These are phyloP conservation scores for Herpetospermum pedunculosum DNA, from an alignment of 306 rosid genomes.

Conservation along the genomic window DNA sequence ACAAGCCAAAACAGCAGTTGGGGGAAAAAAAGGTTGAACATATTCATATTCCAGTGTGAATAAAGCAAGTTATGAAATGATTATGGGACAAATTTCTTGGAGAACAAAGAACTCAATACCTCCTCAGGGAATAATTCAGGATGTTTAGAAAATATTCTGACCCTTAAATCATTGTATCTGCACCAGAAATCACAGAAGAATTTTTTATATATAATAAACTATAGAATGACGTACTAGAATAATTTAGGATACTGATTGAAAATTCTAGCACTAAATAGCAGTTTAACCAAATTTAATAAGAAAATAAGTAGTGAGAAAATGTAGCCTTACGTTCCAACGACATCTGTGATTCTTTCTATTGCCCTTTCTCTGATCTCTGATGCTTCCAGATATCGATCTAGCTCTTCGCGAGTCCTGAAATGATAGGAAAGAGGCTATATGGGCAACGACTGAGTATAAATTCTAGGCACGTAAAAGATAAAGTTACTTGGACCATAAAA, in stretches of 20 bases:
- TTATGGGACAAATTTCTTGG: not conserved
- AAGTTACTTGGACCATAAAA: not conserved
- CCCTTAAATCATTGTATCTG: slow-evolving; percentile 79
- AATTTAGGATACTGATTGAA: not conserved
- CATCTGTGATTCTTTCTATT: slow-evolving; percentile 71
- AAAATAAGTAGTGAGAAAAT: slow-evolving; percentile 16
- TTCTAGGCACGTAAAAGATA: not conserved
- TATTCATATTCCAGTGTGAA: not conserved
- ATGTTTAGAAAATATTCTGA: slow-evolving; percentile 81
- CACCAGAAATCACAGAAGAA: slow-evolving; percentile 1
- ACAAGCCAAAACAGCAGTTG: not conserved
- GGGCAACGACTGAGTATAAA: slow-evolving; percentile 19
- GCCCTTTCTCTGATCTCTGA: slow-evolving; percentile 89
- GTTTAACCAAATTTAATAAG: slow-evolving; percentile 7
- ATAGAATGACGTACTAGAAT: slow-evolving; percentile 6
- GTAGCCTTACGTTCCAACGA: slow-evolving; percentile 76
- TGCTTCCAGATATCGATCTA: slow-evolving; percentile 92
- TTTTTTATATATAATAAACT: not conserved
- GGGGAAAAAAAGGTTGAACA: not conserved
- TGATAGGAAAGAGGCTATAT: slow-evolving; percentile 17
- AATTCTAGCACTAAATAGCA: not conserved
- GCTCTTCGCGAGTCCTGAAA: slow-evolving; percentile 90
- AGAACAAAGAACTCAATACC: slow-evolving; percentile 29
- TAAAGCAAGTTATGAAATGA: not conserved
- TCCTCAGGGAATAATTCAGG: slow-evolving; percentile 84